Evolutionary conservation across 139 green algal species (phyloP), one percentile per base, ranked within the genome.

Genomic region (Diplosphaera chodatii): DNA sequence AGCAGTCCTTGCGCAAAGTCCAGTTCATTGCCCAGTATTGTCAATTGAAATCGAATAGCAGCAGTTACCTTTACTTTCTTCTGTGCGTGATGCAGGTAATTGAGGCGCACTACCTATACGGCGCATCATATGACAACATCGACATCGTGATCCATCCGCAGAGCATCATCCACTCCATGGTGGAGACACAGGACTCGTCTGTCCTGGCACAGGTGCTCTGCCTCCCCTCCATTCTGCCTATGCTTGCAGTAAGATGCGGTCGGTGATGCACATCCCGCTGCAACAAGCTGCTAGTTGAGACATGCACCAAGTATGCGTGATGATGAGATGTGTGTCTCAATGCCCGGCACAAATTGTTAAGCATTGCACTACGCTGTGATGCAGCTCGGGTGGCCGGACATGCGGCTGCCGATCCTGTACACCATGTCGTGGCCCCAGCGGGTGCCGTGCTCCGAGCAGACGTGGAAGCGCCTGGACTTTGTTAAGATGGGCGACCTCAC

Each of bases 111-210:
- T 99, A 99, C 86, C 84, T 99, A 67, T 99, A 94, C 78, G 95
- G 95, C 28, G 88, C 91, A 1, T 76, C 84, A 72, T 99, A 99
- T 73, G 93, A 99, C 85, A 83, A 98, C 89, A 99, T 99, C 77
- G 95, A 99, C 20, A 91, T 99, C 56, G 93, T 99, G n/a, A 96
- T 99, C 74, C 95, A 99, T 85, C 94, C 94, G 15, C 94, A 99
- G 89, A 95, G 85, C 76, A 99, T 99, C 85, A 96, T 99, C 77
- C 95, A 99, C 86, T 97, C 91, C 76, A 99, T 99, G 95, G 87
- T 99, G 40, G 95, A 99, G 83, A 99, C 95, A 0, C 74, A 84
- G 29, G 95, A 99, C 83, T 95, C 85, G 1, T 96, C 86, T 6
- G 91, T 99, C 29, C 81, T 99, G 32, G 95, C 90, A n/a, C 94